These are phyloP conservation scores for Candida alai DNA, from an alignment of 805 yeast genomes.

Conservation along the genomic window DNA sequence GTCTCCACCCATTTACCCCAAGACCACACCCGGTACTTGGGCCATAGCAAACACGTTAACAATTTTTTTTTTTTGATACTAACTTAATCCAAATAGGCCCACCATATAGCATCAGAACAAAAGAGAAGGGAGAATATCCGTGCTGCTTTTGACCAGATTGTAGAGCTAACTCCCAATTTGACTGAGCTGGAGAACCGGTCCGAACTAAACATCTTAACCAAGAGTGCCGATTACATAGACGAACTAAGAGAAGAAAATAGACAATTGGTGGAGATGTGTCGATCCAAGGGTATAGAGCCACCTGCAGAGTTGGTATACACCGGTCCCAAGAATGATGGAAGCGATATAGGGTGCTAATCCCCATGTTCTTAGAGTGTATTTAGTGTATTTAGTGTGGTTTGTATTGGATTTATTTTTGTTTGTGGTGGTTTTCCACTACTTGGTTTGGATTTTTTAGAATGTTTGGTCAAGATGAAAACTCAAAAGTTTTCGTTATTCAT, in stretches of 20 bases:
- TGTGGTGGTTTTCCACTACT: too few relatives aligned
- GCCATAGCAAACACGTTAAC: background rate
- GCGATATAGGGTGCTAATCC: constrained; percentile 10
- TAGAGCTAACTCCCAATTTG: constrained; percentile 70
- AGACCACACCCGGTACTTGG: background rate
- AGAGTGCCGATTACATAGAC: constrained; percentile 54
- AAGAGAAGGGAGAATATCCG: constrained; percentile 83
- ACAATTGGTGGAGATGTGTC: constrained; percentile 39
- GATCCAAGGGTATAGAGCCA: constrained; percentile 35
- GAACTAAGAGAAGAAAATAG: constrained; percentile 48
- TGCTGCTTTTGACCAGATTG: constrained; percentile 73
- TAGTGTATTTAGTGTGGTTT: background rate
- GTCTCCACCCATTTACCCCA: too few relatives aligned
- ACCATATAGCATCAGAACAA: constrained; percentile 83
- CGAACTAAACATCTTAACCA: constrained; percentile 69
- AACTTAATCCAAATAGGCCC: constrained; percentile 41
- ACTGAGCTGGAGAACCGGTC: constrained; percentile 70
- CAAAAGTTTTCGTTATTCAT: too few relatives aligned
- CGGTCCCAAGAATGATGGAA: constrained; percentile 21
- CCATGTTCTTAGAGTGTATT: background rate
- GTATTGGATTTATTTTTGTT: constrained; percentile 1
- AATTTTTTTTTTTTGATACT: constrained; percentile 8
- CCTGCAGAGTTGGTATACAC: constrained; percentile 37
- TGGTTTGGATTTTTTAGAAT: too few relatives aligned
- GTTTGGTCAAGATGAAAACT: too few relatives aligned